A percentile compares a stretch with the other conserved stretches of the same genome.
Evolutionary conservation across 2,329 filamentous ascomycete species (phyloP).

Genomic region (Penicillium carneum): DNA sequence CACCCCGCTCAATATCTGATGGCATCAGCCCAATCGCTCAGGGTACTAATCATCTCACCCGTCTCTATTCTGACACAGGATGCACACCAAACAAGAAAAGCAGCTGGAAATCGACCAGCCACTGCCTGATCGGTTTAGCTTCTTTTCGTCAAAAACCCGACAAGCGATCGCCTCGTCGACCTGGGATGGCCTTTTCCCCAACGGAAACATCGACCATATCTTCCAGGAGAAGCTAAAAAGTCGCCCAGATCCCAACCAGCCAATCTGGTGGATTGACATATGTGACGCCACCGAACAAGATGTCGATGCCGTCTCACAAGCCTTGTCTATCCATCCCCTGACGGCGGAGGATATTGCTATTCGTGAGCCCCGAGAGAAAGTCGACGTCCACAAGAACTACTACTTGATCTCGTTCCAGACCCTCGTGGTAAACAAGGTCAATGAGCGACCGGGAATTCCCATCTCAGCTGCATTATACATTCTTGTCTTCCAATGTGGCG

Average conservation of each 20-base stretch:
- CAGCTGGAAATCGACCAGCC: slow-evolving; percentile 42
- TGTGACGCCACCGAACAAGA: slow-evolving; percentile 86
- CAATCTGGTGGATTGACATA: slow-evolving; percentile 96
- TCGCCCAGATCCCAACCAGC: slow-evolving; percentile 24
- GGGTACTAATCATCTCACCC: not conserved
- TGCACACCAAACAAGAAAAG: slow-evolving; percentile 17
- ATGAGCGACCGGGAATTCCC: slow-evolving; percentile 74
- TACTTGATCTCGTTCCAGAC: slow-evolving; percentile 97
- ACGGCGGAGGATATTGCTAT: slow-evolving; percentile 94
- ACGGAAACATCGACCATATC: slow-evolving; percentile 22
- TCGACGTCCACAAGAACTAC: slow-evolving; percentile 93
- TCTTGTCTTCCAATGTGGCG: slow-evolving; percentile 90
- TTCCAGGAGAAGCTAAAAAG: slow-evolving; percentile 24
- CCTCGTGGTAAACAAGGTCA: slow-evolving; percentile 72
- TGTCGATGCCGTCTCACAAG: slow-evolving; percentile 82
- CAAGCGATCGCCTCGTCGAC: slow-evolving; percentile 23
- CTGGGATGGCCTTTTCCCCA: slow-evolving; percentile 34
- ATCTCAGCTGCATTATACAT: slow-evolving; percentile 94
- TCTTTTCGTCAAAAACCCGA: slow-evolving; percentile 91
- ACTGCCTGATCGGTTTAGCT: slow-evolving; percentile 82
- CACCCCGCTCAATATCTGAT: slow-evolving; percentile 4
- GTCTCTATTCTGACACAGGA: not conserved
- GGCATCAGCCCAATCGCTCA: not conserved
- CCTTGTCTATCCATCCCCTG: slow-evolving; percentile 89
- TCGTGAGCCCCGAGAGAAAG: slow-evolving; percentile 94